phyloP scores from a whole-genome alignment of 345 rosid genomes.

The Euphorbia peplus region DNA sequence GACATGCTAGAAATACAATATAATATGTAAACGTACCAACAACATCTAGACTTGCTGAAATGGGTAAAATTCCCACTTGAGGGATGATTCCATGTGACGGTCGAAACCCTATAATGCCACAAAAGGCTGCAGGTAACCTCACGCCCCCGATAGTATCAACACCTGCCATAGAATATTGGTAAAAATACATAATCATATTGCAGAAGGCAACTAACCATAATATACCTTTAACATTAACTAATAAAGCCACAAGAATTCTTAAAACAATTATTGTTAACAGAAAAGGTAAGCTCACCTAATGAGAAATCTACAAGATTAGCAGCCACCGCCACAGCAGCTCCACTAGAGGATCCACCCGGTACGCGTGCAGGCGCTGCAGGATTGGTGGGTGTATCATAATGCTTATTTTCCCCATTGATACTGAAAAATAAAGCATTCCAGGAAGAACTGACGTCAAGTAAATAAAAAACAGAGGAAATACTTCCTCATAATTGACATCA shows the following conservation, averaged over 20 bases:
- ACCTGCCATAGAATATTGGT: constrained; percentile 47
- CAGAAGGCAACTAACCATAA: neutral
- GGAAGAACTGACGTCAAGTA: constrained; percentile 11
- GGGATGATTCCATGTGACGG: constrained; percentile 71
- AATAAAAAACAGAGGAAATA: constrained; percentile 4
- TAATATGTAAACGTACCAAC: constrained; percentile 54
- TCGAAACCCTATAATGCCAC: constrained; percentile 82
- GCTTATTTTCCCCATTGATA: constrained; percentile 79
- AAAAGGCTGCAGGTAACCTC: constrained; percentile 83
- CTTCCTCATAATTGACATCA: constrained; percentile 6
- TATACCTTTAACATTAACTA: neutral
- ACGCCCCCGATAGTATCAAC: constrained; percentile 85
- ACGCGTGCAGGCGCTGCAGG: constrained; percentile 66
- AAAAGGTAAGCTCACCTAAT: constrained; percentile 45
- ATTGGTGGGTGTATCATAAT: constrained; percentile 81
- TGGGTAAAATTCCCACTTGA: constrained; percentile 54
- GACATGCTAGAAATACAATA: neutral
- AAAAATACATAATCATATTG: neutral
- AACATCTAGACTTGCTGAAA: constrained; percentile 75
- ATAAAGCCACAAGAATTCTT: neutral
- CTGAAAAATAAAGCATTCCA: constrained; percentile 45
- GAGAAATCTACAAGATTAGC: constrained; percentile 82
- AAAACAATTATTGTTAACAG: neutral
- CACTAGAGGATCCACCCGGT: constrained; percentile 92
- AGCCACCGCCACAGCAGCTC: constrained; percentile 93